A percentile compares a stretch with the other conserved stretches of the same genome.
These are phyloP conservation scores for Metschnikowia cubensis DNA, from an alignment of 805 yeast genomes.

Conservation along the genomic window DNA sequence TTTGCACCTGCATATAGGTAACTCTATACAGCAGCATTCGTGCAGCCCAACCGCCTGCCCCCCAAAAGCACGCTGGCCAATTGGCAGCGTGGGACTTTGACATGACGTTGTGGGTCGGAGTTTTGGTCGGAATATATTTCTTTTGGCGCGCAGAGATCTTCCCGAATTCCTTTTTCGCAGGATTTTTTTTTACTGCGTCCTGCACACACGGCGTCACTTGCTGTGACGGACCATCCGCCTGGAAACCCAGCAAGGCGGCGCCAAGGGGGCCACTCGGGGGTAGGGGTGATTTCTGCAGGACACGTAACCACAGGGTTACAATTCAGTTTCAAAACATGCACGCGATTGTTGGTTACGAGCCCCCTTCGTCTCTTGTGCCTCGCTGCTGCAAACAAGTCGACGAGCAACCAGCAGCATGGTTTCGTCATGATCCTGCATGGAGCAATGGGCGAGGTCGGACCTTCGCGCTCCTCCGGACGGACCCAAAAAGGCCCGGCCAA, in stretches of 20 bases:
- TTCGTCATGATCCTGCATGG: slow-evolving; percentile 12
- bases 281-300: too few species aligned
- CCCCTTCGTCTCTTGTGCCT: too few species aligned
- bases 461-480: background rate
- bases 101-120: background rate
- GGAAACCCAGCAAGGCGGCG: too few species aligned
- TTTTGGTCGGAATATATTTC: background rate
- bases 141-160: slow-evolving; percentile 1
- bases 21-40: too few species aligned
- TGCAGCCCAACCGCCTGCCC: too few species aligned
- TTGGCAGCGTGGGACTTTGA: too few species aligned
- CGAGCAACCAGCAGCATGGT: background rate
- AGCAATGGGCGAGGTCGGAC: slow-evolving; percentile 1
- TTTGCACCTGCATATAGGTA: too few species aligned
- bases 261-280: too few species aligned
- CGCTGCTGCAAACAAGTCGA: background rate
- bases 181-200: slow-evolving; percentile 1
- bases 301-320: too few species aligned
- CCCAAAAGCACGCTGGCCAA: too few species aligned
- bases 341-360: too few species aligned
- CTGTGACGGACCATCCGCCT: background rate
- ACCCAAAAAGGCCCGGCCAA: background rate
- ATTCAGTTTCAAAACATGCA: too few species aligned
- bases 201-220: background rate
- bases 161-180: background rate